Conservation (phyloP, 2,329 filamentous ascomycete species). For the Claviceps cyperi region DNA sequence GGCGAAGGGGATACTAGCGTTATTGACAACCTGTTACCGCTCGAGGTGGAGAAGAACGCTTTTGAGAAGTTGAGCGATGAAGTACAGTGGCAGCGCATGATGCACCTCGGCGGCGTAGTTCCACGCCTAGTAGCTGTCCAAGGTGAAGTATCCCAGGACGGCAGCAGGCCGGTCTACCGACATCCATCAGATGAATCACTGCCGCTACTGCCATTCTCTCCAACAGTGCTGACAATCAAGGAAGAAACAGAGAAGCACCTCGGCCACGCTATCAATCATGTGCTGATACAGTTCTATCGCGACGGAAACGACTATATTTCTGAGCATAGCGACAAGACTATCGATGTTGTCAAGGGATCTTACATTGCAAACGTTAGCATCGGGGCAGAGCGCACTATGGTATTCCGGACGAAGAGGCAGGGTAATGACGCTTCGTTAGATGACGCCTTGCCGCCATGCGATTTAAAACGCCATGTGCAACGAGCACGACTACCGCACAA, state of each 20-base stretch:
- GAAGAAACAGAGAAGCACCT: slow-evolving; percentile 54
- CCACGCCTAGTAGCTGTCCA: slow-evolving; percentile 85
- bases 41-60: slow-evolving; percentile 36
- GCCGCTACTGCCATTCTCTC: slow-evolving; percentile 60
- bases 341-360: slow-evolving; percentile 71
- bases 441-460: slow-evolving; percentile 4
- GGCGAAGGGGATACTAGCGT: slow-evolving; percentile 74
- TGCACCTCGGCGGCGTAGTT: slow-evolving; percentile 79
- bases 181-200: slow-evolving; percentile 85
- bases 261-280: slow-evolving; percentile 78
- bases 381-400: slow-evolving; percentile 84
- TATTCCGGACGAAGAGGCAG: slow-evolving; percentile 65
- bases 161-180: slow-evolving; percentile 77
- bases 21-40: slow-evolving; percentile 53
- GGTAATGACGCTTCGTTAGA: slow-evolving; percentile 20
- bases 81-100: slow-evolving; percentile 82
- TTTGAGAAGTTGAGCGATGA: slow-evolving; percentile 62
- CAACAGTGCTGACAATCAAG: slow-evolving; percentile 55
- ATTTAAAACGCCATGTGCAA: slow-evolving; percentile 39
- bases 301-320: slow-evolving; percentile 80
- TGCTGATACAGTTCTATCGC: slow-evolving; percentile 86
- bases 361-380: slow-evolving; percentile 87
- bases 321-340: slow-evolving; percentile 91
- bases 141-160: slow-evolving; percentile 53
- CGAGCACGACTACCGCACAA: slow-evolving; percentile 72